Conservation (phyloP, 441 rosid genomes). For the Brassica balearica region DNA sequence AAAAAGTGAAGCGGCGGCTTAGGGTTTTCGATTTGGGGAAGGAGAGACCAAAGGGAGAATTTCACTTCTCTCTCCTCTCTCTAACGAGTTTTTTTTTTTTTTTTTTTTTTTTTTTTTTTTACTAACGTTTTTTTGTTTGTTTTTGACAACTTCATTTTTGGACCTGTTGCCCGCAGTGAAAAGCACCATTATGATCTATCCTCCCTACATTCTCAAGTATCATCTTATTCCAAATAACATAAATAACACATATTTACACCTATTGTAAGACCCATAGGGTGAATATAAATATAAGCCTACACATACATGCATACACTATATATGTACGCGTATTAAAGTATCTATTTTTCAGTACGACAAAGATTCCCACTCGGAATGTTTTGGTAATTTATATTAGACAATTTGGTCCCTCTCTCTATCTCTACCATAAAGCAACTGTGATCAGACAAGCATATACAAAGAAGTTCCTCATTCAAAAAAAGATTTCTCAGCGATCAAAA, state of each 20-base stretch:
- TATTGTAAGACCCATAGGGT: background rate
- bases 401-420: constrained; percentile 27
- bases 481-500: constrained; percentile 40
- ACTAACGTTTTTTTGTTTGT: no score
- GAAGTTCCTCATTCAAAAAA: constrained; percentile 42
- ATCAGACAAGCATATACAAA: constrained; percentile 39
- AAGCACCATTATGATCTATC: background rate
- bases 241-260: background rate
- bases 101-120: no score
- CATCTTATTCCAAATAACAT: background rate
- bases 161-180: background rate
- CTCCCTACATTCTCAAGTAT: background rate
- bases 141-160: no score
- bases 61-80: no score
- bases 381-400: constrained; percentile 36
- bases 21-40: no score
- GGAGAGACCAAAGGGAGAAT: no score
- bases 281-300: constrained; percentile 1
- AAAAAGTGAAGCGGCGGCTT: no score
- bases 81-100: no score
- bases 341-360: constrained; percentile 41
- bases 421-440: constrained; percentile 46
- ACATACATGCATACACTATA: constrained; percentile 25
- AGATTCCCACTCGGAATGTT: constrained; percentile 53
- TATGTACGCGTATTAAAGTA: constrained; percentile 33